phyloP scores from a whole-genome alignment of 805 yeast species.

The Jamesozyma lodderae region DNA sequence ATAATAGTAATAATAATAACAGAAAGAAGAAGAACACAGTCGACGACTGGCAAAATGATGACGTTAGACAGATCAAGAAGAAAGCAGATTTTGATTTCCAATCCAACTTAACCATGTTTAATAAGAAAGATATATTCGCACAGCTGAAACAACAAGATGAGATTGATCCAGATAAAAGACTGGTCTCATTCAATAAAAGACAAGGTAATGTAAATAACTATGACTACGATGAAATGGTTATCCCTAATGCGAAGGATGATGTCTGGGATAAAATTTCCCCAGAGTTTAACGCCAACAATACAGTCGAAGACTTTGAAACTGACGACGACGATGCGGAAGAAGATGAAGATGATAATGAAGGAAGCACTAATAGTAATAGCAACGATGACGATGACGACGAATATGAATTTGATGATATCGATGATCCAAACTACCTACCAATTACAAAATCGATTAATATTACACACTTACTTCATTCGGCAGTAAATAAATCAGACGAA shows the following conservation, averaged over 20 bases:
- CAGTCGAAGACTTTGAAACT: slow-evolving; percentile 3
- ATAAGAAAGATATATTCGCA: slow-evolving; percentile 69
- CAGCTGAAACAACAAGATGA: slow-evolving; percentile 61
- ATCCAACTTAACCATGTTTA: slow-evolving; percentile 71
- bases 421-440: slow-evolving; percentile 19
- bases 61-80: slow-evolving; percentile 38
- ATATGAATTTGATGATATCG: slow-evolving; percentile 4
- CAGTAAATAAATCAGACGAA: slow-evolving; percentile 11
- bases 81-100: slow-evolving; percentile 76
- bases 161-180: slow-evolving; percentile 48
- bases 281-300: slow-evolving; percentile 1
- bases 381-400: slow-evolving; percentile 15
- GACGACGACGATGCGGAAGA: slow-evolving; percentile 4
- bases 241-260: slow-evolving; percentile 38
- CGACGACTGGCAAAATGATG: slow-evolving; percentile 41
- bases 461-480: slow-evolving; percentile 28
- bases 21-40: slow-evolving; percentile 11
- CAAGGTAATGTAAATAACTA: slow-evolving; percentile 35
- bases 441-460: slow-evolving; percentile 31
- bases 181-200: slow-evolving; percentile 66
- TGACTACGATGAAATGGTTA: slow-evolving; percentile 68
- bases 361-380: background rate
- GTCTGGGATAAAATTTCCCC: slow-evolving; percentile 41
- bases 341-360: background rate
- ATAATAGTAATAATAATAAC: slow-evolving; percentile 29